Evolutionary conservation across 2,329 filamentous ascomycete genomes (phyloP).

Genomic region (Chaetomium strumarium): DNA sequence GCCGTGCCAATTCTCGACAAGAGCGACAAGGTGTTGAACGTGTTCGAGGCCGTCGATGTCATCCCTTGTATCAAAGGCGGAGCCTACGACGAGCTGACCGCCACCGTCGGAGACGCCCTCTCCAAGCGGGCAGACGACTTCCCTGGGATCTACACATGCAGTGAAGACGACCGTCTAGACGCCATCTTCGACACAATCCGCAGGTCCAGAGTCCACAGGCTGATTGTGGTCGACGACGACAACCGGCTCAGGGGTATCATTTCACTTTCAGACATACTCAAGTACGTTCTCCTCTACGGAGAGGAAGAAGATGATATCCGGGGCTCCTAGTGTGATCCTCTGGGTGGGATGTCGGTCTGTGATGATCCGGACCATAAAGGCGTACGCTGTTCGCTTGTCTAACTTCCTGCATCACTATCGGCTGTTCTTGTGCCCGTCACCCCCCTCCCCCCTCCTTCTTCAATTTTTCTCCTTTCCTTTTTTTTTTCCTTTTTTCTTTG

Average conservation of each 20-base stretch:
- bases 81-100: constrained; percentile 81
- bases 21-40: constrained; percentile 74
- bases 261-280: constrained; percentile 91
- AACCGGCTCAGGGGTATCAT: constrained; percentile 82
- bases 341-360: neutral
- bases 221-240: constrained; percentile 89
- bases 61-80: constrained; percentile 93
- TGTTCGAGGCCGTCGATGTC: constrained; percentile 96
- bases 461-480: neutral
- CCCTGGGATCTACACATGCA: constrained; percentile 94
- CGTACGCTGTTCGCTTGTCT: neutral
- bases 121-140: constrained; percentile 86
- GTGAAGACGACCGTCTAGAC: constrained; percentile 82
- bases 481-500: constrained; percentile 9
- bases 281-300: constrained; percentile 82
- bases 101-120: constrained; percentile 82
- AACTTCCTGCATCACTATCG: neutral
- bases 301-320: constrained; percentile 49
- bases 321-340: constrained; percentile 6
- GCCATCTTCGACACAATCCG: constrained; percentile 96
- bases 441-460: too few species aligned
- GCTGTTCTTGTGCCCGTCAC: too few species aligned
- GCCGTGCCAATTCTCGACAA: constrained; percentile 88
- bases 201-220: constrained; percentile 85
- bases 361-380: constrained; percentile 2